phyloP scores from a whole-genome alignment of 257 asterid genomes.

The Perilla frutescens region DNA sequence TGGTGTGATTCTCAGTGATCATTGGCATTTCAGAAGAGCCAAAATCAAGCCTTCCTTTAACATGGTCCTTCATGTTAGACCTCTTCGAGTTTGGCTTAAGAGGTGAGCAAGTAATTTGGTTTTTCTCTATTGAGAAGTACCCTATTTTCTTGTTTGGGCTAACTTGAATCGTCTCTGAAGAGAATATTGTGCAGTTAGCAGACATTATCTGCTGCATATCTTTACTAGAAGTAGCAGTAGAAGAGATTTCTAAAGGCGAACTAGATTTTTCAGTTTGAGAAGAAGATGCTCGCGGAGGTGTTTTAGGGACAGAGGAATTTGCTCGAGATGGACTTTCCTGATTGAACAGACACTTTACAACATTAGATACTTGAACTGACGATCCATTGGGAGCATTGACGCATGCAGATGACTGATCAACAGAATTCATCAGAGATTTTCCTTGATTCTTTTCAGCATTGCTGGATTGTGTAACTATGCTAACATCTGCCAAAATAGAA shows the following conservation, averaged over 20 bases:
- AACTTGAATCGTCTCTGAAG: constrained; percentile 79
- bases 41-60: constrained; percentile 86
- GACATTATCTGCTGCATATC: constrained; percentile 55
- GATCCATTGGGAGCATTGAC: constrained; percentile 39
- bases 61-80: constrained; percentile 65
- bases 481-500: constrained; percentile 44
- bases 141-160: constrained; percentile 81
- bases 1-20: constrained; percentile 50
- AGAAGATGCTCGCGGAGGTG: constrained; percentile 74
- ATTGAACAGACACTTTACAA: constrained; percentile 78
- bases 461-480: constrained; percentile 38
- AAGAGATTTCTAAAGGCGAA: constrained; percentile 57
- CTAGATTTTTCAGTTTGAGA: constrained; percentile 63
- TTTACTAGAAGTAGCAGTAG: constrained; percentile 59
- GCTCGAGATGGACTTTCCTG: constrained; percentile 61
- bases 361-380: constrained; percentile 63
- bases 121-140: constrained; percentile 79
- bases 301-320: constrained; percentile 73
- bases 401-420: constrained; percentile 41
- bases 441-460: constrained; percentile 42
- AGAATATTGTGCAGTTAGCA: constrained; percentile 75
- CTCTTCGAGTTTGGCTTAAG: constrained; percentile 56
- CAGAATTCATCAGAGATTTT: constrained; percentile 29
- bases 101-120: constrained; percentile 76
- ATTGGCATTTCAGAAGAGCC: constrained; percentile 61